Evolutionary conservation across 23 red algal species (phyloP), one percentile per base, ranked within the genome.

Genomic region (Agarophyton chilense): DNA sequence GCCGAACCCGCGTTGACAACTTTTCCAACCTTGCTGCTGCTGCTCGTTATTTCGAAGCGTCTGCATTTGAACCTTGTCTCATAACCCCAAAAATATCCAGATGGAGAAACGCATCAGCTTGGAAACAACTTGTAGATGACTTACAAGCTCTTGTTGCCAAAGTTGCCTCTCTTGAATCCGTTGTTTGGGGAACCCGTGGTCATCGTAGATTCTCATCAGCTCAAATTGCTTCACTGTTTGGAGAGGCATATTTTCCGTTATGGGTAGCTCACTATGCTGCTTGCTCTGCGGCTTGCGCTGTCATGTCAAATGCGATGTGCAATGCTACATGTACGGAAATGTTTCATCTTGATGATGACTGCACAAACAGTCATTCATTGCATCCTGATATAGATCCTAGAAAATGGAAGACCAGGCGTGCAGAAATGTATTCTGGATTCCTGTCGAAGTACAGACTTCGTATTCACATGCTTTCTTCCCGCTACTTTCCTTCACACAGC

Each of bases 351-450:
- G 44, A 51, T 89, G 71, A 62, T 26, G 12, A 26, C 21, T 10
- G 0, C 21, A 2, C 35, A n/a, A 38, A 50, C 50, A 51, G 36
- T 41, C 31, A 55, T 24, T 26, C 58, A 24, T 43, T 80, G 45
- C 57, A 84, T 42, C 31, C n/a, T 24, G 58, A 64, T 21, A 84
- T 71, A 41, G 80, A 84, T 35, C 45, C 61, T 0, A 67, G 80
- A 26, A 84, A 61, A 52, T 89, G 85, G 85, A 77, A 68, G 19
- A 65, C 68, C 13, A 57, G 70, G 47, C 63, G 85, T 11, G 85
- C 53, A 46, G 85, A 89, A 43, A 89, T 89, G 85, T 89, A 89
- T 36, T 77, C 71, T 49, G 85, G 85, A 6, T 89, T 89, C 50
- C n/a, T 89, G 55, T 39, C 74, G 19, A 45, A 60, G 52, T 89